Conservation (phyloP, 2,329 filamentous ascomycete genomes). For the Colletotrichum caudatum region DNA sequence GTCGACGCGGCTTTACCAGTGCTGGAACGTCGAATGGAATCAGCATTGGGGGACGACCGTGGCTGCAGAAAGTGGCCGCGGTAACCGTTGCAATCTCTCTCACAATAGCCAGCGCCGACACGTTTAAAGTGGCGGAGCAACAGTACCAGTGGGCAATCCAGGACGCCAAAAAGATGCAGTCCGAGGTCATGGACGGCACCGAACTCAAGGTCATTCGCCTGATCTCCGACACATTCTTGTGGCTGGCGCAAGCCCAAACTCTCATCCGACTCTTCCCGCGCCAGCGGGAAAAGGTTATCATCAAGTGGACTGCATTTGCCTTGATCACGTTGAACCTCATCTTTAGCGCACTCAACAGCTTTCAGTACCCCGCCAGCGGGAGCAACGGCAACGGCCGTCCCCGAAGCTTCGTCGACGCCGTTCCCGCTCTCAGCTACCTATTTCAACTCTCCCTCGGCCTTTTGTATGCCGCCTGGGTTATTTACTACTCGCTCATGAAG, state of each 20-base stretch:
- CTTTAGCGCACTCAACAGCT: constrained; percentile 93
- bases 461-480: constrained; percentile 91
- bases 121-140: constrained; percentile 83
- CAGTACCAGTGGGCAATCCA: constrained; percentile 86
- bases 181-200: constrained; percentile 82
- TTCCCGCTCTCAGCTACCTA: constrained; percentile 90
- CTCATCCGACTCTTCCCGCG: constrained; percentile 95
- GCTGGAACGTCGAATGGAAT: constrained; percentile 82
- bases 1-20: constrained; percentile 86
- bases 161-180: constrained; percentile 81
- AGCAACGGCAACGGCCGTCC: constrained; percentile 70
- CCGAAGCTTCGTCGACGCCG: constrained; percentile 85
- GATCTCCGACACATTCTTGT: constrained; percentile 95
- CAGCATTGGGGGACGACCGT: constrained; percentile 90
- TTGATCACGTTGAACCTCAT: constrained; percentile 91
- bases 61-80: constrained; percentile 88
- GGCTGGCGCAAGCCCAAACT: constrained; percentile 97
- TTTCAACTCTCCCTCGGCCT: constrained; percentile 89
- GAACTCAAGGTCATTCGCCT: constrained; percentile 92
- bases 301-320: constrained; percentile 98
- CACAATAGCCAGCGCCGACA: constrained; percentile 93
- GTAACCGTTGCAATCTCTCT: constrained; percentile 84
- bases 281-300: constrained; percentile 96
- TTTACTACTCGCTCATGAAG: constrained; percentile 94
- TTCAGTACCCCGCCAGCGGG: constrained; percentile 67